phyloP scores from a whole-genome alignment of 176 grass and related monocot species.

The Triticum urartu region DNA sequence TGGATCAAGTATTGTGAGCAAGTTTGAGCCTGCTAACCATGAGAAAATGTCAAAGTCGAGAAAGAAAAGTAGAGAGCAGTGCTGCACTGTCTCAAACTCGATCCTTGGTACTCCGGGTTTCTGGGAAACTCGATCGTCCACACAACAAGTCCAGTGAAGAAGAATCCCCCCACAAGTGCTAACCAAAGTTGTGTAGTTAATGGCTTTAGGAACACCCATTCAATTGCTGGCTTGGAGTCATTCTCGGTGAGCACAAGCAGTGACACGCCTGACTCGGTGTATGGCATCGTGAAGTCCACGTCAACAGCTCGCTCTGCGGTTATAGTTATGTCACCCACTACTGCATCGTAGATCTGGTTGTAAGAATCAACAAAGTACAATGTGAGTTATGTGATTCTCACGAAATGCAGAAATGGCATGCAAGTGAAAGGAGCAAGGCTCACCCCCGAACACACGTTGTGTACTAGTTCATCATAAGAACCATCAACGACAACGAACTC shows the following conservation, averaged over 20 bases:
- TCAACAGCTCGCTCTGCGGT: slow-evolving; percentile 12
- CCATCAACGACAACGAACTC: slow-evolving; percentile 40
- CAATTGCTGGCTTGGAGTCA: slow-evolving; percentile 25
- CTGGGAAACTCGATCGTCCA: slow-evolving; percentile 56
- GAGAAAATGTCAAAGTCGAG: slow-evolving; percentile 60
- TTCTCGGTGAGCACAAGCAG: slow-evolving; percentile 44
- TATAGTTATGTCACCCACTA: slow-evolving; percentile 67
- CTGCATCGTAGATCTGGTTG: slow-evolving; percentile 42
- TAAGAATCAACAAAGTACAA: not conserved
- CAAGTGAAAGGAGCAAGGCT: not conserved
- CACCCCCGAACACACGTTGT: slow-evolving; percentile 49
- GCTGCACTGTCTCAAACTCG: slow-evolving; percentile 34
- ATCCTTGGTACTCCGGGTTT: slow-evolving; percentile 44
- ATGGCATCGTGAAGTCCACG: slow-evolving; percentile 67
- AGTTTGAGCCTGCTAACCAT: slow-evolving; percentile 39
- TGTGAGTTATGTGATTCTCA: not conserved
- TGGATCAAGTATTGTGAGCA: not conserved
- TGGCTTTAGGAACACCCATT: slow-evolving; percentile 69
- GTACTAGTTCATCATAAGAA: slow-evolving; percentile 57
- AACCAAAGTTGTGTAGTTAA: slow-evolving; percentile 54
- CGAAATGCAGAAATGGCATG: not conserved
- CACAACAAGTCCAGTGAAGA: slow-evolving; percentile 55
- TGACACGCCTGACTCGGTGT: slow-evolving; percentile 48
- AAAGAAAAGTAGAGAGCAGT: slow-evolving; percentile 64
- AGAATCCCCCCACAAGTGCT: slow-evolving; percentile 39